Evolutionary conservation across 257 asterid species (phyloP), one percentile per base, ranked within the genome.

Genomic region (Prunella vulgaris): DNA sequence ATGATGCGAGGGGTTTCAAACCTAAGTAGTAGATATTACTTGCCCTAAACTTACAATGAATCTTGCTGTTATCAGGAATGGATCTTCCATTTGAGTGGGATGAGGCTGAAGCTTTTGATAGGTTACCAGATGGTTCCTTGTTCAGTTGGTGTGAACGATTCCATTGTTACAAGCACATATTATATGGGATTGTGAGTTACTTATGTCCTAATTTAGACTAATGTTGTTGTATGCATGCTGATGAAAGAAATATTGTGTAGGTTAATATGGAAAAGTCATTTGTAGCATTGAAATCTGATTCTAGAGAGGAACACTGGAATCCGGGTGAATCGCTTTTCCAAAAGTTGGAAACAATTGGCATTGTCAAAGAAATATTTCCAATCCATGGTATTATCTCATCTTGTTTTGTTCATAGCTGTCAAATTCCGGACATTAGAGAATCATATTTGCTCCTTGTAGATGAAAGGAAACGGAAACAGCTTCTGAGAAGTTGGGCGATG

Each of bases 121-220:
- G 82, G 82, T 92, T 90, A 68, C 96, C 99, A 9, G 97, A 94
- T 69, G 97, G 99, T 63, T 88, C 97, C 76, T 82, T 94, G 76
- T 94, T 94, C 90, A 94, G 95, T 76, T 94, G 99, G 99, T 84
- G 87, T 22, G 99, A 94, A 73, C 84, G 99, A 15, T 89, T 78
- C 53, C 85, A 76, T 65, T 87, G 96, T 82, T 91, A 87, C 85
- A 81, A 71, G 66, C 91, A 94, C 82, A 74, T 91, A 17, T 54
- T 94, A 71, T 78, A 89, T 58, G 87, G 87, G 61, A 84, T 86
- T 71, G 99, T 94, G 77, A 88, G 99, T 82, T 66, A 17, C 71
- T 66, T 68, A 2, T 30, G 42, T 18, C 35, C 24, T 49, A 5
- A 66, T 68, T 40, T 21, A 69, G 37, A 62, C 33, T 33, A 63